phyloP scores from a whole-genome alignment of 1,284 basidiomycete genomes.

The Pyrrhoderma noxium region DNA sequence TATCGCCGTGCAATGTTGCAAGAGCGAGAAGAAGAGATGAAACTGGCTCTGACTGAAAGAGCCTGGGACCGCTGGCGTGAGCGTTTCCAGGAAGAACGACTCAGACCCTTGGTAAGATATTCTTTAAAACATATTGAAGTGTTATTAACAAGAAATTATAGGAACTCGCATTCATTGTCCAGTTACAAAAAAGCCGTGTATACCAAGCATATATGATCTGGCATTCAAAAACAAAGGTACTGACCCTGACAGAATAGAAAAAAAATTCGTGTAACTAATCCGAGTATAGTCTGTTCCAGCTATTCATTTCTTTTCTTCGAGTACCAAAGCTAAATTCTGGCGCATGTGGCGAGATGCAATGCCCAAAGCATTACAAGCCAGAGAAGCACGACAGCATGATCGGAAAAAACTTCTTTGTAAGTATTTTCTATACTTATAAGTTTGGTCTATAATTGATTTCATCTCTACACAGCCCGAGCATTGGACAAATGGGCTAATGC shows the following conservation, averaged over 20 bases:
- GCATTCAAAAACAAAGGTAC: conserved; percentile 65
- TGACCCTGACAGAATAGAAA: neutral
- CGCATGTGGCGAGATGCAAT: conserved; percentile 58
- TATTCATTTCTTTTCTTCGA: conserved; percentile 59
- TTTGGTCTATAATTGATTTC: conserved; percentile 20
- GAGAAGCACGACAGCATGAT: conserved; percentile 56
- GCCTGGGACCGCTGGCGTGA: conserved; percentile 76
- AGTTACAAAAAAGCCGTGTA: conserved; percentile 50
- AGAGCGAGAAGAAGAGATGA: conserved; percentile 56
- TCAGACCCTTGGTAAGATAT: conserved; percentile 54
- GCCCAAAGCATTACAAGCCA: conserved; percentile 58
- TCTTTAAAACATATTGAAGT: neutral
- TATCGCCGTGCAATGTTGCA: conserved; percentile 51
- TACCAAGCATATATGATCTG: conserved; percentile 63
- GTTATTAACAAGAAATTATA: conserved; percentile 24
- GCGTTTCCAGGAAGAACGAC: conserved; percentile 49
- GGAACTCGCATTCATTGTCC: conserved; percentile 54
- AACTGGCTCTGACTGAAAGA: conserved; percentile 38
- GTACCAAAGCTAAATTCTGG: conserved; percentile 55
- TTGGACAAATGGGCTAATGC: conserved; percentile 59
- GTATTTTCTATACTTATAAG: conserved; percentile 29
- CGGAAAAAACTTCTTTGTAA: conserved; percentile 50
- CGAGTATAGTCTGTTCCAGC: conserved; percentile 63
- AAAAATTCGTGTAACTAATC: conserved; percentile 1
- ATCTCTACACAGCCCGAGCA: conserved; percentile 37